These are phyloP conservation scores for Gloeostereum incarnatum DNA, from an alignment of 768 basidiomycete genomes.

Conservation along the genomic window DNA sequence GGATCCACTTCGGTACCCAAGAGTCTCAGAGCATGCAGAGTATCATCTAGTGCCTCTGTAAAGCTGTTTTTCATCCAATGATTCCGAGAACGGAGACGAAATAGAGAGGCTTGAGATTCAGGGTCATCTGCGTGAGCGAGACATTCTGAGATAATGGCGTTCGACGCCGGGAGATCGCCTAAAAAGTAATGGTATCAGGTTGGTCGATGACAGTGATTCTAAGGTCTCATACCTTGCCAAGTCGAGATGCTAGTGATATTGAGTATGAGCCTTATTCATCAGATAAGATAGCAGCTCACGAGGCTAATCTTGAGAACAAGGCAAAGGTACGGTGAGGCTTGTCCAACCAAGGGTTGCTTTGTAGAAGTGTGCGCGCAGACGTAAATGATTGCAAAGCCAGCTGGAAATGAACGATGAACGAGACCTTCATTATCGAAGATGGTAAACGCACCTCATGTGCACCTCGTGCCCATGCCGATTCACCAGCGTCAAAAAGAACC, in stretches of 20 bases:
- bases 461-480: slow-evolving; percentile 62
- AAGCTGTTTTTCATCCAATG: slow-evolving; percentile 54
- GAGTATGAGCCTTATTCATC: not conserved
- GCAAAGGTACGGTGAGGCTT: slow-evolving; percentile 39
- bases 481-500: slow-evolving; percentile 58
- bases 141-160: slow-evolving; percentile 46
- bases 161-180: slow-evolving; percentile 50
- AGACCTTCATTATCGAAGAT: not conserved
- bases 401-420: slow-evolving; percentile 21
- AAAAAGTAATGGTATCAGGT: slow-evolving; percentile 4
- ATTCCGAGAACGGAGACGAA: slow-evolving; percentile 55
- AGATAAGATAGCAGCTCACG: slow-evolving; percentile 30
- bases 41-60: slow-evolving; percentile 46
- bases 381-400: slow-evolving; percentile 53
- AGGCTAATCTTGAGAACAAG: slow-evolving; percentile 48
- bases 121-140: slow-evolving; percentile 33
- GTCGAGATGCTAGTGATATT: slow-evolving; percentile 36
- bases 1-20: slow-evolving; percentile 55
- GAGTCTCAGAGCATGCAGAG: slow-evolving; percentile 45
- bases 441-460: slow-evolving; percentile 53
- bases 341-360: slow-evolving; percentile 41
- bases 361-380: slow-evolving; percentile 48
- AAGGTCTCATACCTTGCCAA: slow-evolving; percentile 42
- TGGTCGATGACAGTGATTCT: not conserved
- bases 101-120: slow-evolving; percentile 46